phyloP scores from a whole-genome alignment of 1,284 basidiomycete species.

The Puccinia hordei region DNA sequence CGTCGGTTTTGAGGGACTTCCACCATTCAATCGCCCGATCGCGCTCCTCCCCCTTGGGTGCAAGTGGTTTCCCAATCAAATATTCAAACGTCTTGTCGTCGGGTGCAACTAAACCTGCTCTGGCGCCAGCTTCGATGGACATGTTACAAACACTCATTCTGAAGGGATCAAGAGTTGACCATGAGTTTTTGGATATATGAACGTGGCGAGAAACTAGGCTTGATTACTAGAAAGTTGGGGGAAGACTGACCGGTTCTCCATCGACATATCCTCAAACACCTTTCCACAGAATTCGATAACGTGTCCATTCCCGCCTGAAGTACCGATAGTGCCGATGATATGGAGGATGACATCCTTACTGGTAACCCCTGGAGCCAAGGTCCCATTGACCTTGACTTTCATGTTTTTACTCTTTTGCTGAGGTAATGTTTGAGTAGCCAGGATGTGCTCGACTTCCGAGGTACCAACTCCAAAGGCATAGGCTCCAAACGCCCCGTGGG shows the following conservation, averaged over 20 bases:
- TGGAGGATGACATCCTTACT: constrained; percentile 94
- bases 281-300: constrained; percentile 93
- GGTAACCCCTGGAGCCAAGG: constrained; percentile 79
- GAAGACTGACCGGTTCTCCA: constrained; percentile 69
- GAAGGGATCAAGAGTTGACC: background rate
- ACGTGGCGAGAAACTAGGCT: background rate
- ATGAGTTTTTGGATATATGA: background rate
- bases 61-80: constrained; percentile 79
- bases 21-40: constrained; percentile 85
- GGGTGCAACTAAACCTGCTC: constrained; percentile 92
- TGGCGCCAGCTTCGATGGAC: constrained; percentile 94
- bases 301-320: constrained; percentile 87
- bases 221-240: background rate
- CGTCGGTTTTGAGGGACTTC: constrained; percentile 80
- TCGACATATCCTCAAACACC: constrained; percentile 84
- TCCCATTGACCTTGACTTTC: constrained; percentile 87
- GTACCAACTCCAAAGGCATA: constrained; percentile 95
- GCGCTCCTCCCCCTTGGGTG: constrained; percentile 83
- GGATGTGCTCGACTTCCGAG: constrained; percentile 94
- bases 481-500: constrained; percentile 93
- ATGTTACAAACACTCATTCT: constrained; percentile 97
- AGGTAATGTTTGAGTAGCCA: constrained; percentile 89
- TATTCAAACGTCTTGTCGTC: constrained; percentile 88
- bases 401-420: constrained; percentile 95
- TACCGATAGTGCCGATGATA: constrained; percentile 90